Base-by-base conservation (phyloP, 345 rosid species). In the Angophora floribunda region DNA sequence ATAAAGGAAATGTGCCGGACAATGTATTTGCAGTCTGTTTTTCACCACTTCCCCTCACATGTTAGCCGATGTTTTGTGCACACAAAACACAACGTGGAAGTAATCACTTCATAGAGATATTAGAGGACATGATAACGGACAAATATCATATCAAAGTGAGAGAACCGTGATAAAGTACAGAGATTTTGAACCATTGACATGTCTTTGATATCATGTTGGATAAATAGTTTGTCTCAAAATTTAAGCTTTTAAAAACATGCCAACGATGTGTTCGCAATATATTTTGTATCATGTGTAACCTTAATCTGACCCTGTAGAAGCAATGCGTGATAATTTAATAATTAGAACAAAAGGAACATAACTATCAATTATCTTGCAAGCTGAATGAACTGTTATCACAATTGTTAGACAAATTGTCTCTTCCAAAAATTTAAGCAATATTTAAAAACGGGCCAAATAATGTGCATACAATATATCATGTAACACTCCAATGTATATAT, bases 11-110 rank as follows among this genome's bases (percentile, higher is more conserved):
- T 63, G 36, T 63, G 36, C 7, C 75, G 9, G 30, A 63, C 1
- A 63, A 63, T n/a, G 36, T 13, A 6, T n/a, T 13, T 14, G 15
- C 14, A 63, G 15, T 9, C n/a, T n/a, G 6, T n/a, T 63, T 63
- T 7, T 63, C n/a, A 63, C 9, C 15, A 0, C 15, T 63, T 13
- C 4, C 19, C 19, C 19, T 63, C 16, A 2, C 5, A 1, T n/a
- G 17, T 63, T 36, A 63, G 75, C 75, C 0, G 36, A 7, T 63
- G 15, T 63, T 63, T 63, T 63, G 32, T 13, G 32, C 1, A 1
- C 19, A 63, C 75, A 7, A 63, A n/a, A 13, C 19, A n/a, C 9
- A 8, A 63, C 0, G 5, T n/a, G 36, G 8, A 63, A 9, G 19
- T 13, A 2, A 63, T 63, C 75, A 14, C 19, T 63, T 63, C 30